phyloP scores from a whole-genome alignment of 129 eudicot species.

The Silybum marianum region DNA sequence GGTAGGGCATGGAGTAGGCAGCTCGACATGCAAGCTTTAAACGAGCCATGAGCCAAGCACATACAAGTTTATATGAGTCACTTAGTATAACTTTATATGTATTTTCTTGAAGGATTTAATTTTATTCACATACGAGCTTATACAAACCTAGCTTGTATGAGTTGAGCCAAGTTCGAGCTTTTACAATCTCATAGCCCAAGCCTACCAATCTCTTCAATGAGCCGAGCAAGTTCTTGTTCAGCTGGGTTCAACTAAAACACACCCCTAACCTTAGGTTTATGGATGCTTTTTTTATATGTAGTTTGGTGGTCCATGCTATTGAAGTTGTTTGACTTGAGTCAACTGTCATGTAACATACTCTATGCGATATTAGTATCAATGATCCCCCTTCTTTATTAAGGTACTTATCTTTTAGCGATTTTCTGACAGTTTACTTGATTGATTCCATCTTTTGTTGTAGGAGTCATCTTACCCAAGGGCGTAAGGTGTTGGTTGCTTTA shows the following conservation, averaged over 20 bases:
- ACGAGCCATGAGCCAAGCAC: background rate
- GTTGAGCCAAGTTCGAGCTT: background rate
- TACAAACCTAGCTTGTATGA: background rate
- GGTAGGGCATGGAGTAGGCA: background rate
- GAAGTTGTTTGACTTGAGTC: background rate
- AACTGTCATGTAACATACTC: background rate
- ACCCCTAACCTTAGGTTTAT: background rate
- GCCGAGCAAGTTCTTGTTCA: background rate
- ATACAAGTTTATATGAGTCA: background rate
- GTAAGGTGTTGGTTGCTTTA: conserved; percentile 76
- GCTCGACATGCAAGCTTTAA: background rate
- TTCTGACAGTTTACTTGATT: background rate
- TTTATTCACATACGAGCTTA: background rate
- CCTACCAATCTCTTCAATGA: background rate
- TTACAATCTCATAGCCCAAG: background rate
- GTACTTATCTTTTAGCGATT: background rate
- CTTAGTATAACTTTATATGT: background rate
- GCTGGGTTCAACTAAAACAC: background rate
- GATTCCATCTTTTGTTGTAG: conserved; percentile 39
- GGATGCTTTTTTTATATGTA: background rate
- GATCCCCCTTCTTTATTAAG: background rate
- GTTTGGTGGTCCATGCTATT: background rate
- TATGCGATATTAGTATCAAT: background rate
- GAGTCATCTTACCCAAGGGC: conserved; percentile 90
- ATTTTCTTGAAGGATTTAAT: background rate